phyloP scores from a whole-genome alignment of 2,329 filamentous ascomycete species.

The Alternaria solani region DNA sequence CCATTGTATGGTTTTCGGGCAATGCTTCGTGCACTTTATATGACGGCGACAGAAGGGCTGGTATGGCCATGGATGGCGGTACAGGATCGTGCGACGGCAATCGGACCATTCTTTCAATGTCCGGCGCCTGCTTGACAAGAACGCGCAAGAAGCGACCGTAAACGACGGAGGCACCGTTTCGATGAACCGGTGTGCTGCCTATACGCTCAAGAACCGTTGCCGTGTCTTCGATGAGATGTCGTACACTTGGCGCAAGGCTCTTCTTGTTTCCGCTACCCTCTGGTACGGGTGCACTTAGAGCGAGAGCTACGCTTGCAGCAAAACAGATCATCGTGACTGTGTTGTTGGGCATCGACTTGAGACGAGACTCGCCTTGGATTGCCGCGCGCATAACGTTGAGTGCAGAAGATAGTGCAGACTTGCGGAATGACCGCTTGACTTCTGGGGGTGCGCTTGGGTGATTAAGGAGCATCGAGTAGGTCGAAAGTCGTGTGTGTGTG shows the following conservation, averaged over 20 bases:
- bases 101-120: conserved; percentile 14
- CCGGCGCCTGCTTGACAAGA: conserved; percentile 41
- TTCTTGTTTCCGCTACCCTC: conserved; percentile 29
- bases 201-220: conserved; percentile 74
- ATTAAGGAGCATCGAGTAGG: conserved; percentile 77
- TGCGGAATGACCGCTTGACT: conserved; percentile 76
- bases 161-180: conserved; percentile 70
- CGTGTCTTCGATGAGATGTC: conserved; percentile 66
- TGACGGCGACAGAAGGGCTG: conserved; percentile 16
- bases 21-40: conserved; percentile 9
- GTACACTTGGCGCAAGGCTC: conserved; percentile 46
- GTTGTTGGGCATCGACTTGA: conserved; percentile 81
- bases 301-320: conserved; percentile 63
- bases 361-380: conserved; percentile 73
- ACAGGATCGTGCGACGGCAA: conserved; percentile 8
- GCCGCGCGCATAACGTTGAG: conserved; percentile 78
- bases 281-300: conserved; percentile 47
- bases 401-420: conserved; percentile 74
- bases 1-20: conserved; percentile 9
- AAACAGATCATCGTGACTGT: conserved; percentile 82
- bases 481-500: conserved; percentile 75
- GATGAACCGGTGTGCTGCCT: conserved; percentile 69
- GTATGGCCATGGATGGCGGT: conserved; percentile 20
- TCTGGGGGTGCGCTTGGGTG: conserved; percentile 74
- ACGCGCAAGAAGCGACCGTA: conserved; percentile 66